phyloP scores from a whole-genome alignment of 2,329 filamentous ascomycete species.

The Fusarium nurragi region DNA sequence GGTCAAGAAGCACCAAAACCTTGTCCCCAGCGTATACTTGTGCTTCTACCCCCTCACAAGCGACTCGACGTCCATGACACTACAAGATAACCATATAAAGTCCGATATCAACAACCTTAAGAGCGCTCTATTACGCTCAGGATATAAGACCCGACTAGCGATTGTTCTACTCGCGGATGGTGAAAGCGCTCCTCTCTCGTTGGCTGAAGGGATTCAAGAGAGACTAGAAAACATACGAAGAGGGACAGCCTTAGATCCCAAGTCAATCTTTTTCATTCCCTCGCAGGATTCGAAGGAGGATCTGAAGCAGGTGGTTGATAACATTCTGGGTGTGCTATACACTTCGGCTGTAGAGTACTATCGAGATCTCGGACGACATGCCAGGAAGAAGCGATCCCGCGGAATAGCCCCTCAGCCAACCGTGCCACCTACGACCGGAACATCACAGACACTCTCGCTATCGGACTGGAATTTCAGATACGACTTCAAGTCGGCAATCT shows the following conservation, averaged over 20 bases:
- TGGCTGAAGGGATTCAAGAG: slow-evolving; percentile 75
- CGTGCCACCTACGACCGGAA: slow-evolving; percentile 81
- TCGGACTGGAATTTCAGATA: slow-evolving; percentile 94
- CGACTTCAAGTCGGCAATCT: slow-evolving; percentile 90
- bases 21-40: slow-evolving; percentile 82
- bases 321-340: slow-evolving; percentile 77
- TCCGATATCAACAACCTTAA: slow-evolving; percentile 84
- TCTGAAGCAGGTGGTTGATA: slow-evolving; percentile 76
- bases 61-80: slow-evolving; percentile 75
- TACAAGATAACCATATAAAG: slow-evolving; percentile 89
- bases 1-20: slow-evolving; percentile 87
- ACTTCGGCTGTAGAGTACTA: slow-evolving; percentile 88
- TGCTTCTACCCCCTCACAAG: slow-evolving; percentile 82
- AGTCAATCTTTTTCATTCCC: slow-evolving; percentile 85
- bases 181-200: slow-evolving; percentile 43
- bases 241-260: slow-evolving; percentile 82
- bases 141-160: slow-evolving; percentile 80
- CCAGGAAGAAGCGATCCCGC: slow-evolving; percentile 85
- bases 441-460: slow-evolving; percentile 83
- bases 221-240: slow-evolving; percentile 81
- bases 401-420: slow-evolving; percentile 82
- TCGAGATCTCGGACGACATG: slow-evolving; percentile 90
- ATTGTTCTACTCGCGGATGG: slow-evolving; percentile 64
- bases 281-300: slow-evolving; percentile 76
- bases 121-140: slow-evolving; percentile 71